A percentile compares a stretch with the other conserved stretches of the same genome.
Evolutionary conservation across 148 eudicot genomes (phyloP).

Genomic region (Chenopodium album): DNA sequence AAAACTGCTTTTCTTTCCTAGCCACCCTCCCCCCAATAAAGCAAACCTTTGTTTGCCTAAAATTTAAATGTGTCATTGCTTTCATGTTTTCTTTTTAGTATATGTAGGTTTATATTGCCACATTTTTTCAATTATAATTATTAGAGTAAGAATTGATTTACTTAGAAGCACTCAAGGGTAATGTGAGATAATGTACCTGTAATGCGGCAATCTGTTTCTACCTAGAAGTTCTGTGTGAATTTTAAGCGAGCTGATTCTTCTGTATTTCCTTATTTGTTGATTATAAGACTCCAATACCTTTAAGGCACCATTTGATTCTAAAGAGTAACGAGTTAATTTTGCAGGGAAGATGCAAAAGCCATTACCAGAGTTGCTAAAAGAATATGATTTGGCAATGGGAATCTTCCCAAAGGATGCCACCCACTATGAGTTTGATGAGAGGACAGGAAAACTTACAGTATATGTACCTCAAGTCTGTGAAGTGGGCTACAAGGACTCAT

Average conservation of each 20-base stretch:
- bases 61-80: no score
- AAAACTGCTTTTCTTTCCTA: no score
- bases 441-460: constrained; percentile 69
- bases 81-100: no score
- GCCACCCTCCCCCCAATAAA: background rate
- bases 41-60: no score
- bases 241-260: background rate
- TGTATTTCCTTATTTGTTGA: background rate
- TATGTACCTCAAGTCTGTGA: constrained; percentile 77
- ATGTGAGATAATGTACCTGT: no score
- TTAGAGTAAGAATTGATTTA: no score
- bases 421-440: constrained; percentile 89
- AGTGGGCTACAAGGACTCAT: constrained; percentile 89
- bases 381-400: constrained; percentile 72
- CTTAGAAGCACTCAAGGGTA: no score
- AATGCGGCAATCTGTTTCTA: background rate
- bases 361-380: constrained; percentile 80
- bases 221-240: background rate
- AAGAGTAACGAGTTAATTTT: constrained; percentile 7
- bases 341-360: constrained; percentile 95
- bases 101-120: no score
- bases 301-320: background rate
- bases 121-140: no score
- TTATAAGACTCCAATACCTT: no score
- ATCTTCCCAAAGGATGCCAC: constrained; percentile 95